Base-by-base conservation (phyloP, 2,329 filamentous ascomycete genomes). In the Neofusicoccum ribis region DNA sequence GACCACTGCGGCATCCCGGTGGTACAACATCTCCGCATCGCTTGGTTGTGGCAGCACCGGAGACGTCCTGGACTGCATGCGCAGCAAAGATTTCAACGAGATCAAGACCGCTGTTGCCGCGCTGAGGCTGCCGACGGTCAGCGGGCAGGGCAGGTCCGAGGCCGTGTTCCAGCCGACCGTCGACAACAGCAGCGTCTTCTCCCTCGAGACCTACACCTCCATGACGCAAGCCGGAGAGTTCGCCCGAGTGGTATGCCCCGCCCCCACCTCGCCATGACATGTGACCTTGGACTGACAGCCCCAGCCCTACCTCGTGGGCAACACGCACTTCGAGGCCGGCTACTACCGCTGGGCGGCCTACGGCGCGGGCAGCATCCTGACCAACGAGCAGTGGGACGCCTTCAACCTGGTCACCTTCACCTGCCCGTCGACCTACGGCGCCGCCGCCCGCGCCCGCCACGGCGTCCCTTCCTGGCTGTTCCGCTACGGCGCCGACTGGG, bases 21-120 rank as follows among this genome's bases (percentile, higher is more conserved):
- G 77, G 67, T 73, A 72, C 34, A 80, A 79, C 50, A 77, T 80
- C 37, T 77, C 77, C 7, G 72, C 73, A 14, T 72, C 75, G 0
- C 64, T 80, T 1, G 78, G 77, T 5, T 80, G 78, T 49, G 73
- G 72, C 34, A 69, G 70, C 12, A 41, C 67, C 3, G 67, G 68
- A 8, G 65, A 72, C 5, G 73, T 78, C 9, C 68, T 80, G 3
- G 68, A 70, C 6, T 81, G 79, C 65, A 77, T 81, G 67, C 73
- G 73, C 36, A 69, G 68, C 12, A 71, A 74, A 1, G 67, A 74
- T 9, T 68, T 67, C 14, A 67, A 68, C 4, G 66, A 58, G 44
- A 50, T 69, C 63, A 63, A 73, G n/a, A 69, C 70, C n/a, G 73
- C 72, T 11, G 70, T 71, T n/a, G 70, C 70, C 1, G 41, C 6